Percentiles rank a stretch among this genome's conserved stretches.
phyloP scores from a whole-genome alignment of 768 basidiomycete genomes.

The Asterophora lycoperdoides region DNA sequence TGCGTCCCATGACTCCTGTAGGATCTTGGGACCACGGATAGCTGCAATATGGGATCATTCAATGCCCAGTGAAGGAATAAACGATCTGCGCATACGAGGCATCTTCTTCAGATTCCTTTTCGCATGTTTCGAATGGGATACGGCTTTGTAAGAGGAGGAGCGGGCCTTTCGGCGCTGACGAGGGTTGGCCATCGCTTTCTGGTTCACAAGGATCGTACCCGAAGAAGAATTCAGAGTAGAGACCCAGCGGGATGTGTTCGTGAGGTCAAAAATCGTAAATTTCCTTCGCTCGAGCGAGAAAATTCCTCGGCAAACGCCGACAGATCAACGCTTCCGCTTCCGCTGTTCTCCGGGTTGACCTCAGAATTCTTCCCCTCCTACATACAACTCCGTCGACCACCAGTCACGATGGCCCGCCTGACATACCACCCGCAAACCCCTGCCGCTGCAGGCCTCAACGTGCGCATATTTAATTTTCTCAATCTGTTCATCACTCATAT shows the following conservation, averaged over 20 bases:
- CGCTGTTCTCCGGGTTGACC: constrained; percentile 25
- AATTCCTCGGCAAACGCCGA: constrained; percentile 28
- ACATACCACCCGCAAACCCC: constrained; percentile 37
- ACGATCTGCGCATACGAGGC: constrained; percentile 47
- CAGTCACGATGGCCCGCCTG: constrained; percentile 38
- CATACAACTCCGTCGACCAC: constrained; percentile 2
- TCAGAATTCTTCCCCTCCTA: constrained; percentile 5
- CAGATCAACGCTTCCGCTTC: constrained; percentile 24
- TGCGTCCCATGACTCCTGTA: constrained; percentile 87
- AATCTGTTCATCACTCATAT: not conserved
- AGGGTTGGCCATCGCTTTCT: constrained; percentile 78
- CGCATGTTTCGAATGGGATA: constrained; percentile 71
- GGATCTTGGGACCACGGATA: constrained; percentile 73
- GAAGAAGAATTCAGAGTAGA: too few relatives aligned
- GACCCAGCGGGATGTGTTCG: too few relatives aligned
- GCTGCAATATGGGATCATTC: constrained; percentile 34
- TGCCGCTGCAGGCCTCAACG: constrained; percentile 32
- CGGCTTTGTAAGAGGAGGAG: constrained; percentile 68
- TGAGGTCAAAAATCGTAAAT: not conserved
- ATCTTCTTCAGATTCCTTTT: constrained; percentile 76
- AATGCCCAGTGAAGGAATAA: not conserved
- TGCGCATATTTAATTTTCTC: constrained; percentile 20
- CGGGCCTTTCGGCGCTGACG: constrained; percentile 85
- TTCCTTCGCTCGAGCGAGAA: constrained; percentile 8
- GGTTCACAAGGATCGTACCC: not conserved